phyloP scores from a whole-genome alignment of 1,139 yeast genomes.

The Hyphopichia wangnamkhiaoensis region DNA sequence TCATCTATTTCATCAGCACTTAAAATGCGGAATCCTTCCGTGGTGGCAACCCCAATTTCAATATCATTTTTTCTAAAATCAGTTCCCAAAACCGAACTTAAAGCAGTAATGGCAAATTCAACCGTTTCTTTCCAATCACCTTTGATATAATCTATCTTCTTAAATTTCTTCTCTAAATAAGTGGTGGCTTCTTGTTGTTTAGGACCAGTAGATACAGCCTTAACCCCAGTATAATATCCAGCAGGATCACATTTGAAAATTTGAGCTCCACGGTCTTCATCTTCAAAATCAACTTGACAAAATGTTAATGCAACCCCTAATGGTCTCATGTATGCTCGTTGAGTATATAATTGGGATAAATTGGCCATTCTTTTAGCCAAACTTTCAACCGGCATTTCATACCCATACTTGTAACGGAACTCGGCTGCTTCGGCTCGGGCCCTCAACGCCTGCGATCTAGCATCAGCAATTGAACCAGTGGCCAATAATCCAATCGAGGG shows the following conservation, averaged over 20 bases:
- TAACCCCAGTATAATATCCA: slow-evolving; percentile 88
- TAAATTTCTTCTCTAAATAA: slow-evolving; percentile 86
- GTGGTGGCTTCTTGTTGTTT: slow-evolving; percentile 96
- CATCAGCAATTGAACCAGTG: slow-evolving; percentile 97
- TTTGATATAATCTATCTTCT: slow-evolving; percentile 67
- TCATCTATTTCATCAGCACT: slow-evolving; percentile 90
- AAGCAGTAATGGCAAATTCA: slow-evolving; percentile 83
- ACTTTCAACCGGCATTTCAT: slow-evolving; percentile 95
- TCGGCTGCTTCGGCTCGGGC: slow-evolving; percentile 95
- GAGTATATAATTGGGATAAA: slow-evolving; percentile 91
- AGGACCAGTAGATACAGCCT: slow-evolving; percentile 95
- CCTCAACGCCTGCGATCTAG: slow-evolving; percentile 84
- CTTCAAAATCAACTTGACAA: slow-evolving; percentile 65
- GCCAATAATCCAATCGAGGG: slow-evolving; percentile 86
- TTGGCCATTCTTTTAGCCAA: slow-evolving; percentile 95
- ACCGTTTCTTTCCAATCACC: slow-evolving; percentile 91
- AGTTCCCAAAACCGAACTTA: slow-evolving; percentile 84
- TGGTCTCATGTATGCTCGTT: slow-evolving; percentile 99
- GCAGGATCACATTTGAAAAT: slow-evolving; percentile 96
- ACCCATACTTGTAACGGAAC: slow-evolving; percentile 90
- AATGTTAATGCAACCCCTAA: slow-evolving; percentile 91
- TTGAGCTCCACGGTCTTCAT: slow-evolving; percentile 88
- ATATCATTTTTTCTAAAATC: slow-evolving; percentile 92
- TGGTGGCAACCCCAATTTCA: slow-evolving; percentile 87
- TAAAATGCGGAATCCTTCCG: slow-evolving; percentile 67